Conservation (phyloP, 208 protist genomes). For the Vickermania ingenoplastis region DNA sequence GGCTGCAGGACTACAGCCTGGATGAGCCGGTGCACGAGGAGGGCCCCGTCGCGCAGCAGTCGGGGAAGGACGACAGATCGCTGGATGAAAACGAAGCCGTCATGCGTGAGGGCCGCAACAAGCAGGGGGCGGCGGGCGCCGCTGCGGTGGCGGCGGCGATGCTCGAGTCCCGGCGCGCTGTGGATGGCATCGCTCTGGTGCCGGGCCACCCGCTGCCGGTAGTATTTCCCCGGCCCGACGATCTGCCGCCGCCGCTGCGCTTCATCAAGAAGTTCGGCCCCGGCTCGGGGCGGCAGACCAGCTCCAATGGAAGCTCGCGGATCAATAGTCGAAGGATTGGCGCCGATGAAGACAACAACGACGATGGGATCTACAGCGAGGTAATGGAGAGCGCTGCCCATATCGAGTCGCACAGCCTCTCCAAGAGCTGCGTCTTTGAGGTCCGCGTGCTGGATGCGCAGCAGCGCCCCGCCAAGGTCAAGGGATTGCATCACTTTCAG, state of each 20-base stretch:
- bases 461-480: slow-evolving; percentile 13
- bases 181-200: slow-evolving; percentile 42
- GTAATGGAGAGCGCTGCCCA: slow-evolving; percentile 30
- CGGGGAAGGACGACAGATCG: slow-evolving; percentile 3
- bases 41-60: slow-evolving; percentile 5
- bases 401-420: slow-evolving; percentile 22
- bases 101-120: slow-evolving; percentile 43
- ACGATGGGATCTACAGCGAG: slow-evolving; percentile 24
- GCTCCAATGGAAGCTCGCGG: slow-evolving; percentile 4
- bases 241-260: slow-evolving; percentile 24
- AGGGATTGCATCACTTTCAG: slow-evolving; percentile 32
- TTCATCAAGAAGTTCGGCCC: slow-evolving; percentile 39
- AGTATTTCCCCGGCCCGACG: slow-evolving; percentile 39
- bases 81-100: slow-evolving; percentile 32
- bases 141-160: slow-evolving; percentile 52
- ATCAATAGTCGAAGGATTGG: slow-evolving; percentile 10
- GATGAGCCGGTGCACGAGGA: slow-evolving; percentile 6
- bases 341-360: slow-evolving; percentile 10
- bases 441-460: slow-evolving; percentile 58
- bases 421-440: slow-evolving; percentile 20
- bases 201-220: slow-evolving; percentile 48
- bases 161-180: slow-evolving; percentile 36
- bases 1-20: slow-evolving; percentile 20
- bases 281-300: slow-evolving; percentile 10
- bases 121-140: slow-evolving; percentile 46